Base-by-base conservation (phyloP, 1,284 basidiomycete genomes). In the Vanrija humicola region DNA sequence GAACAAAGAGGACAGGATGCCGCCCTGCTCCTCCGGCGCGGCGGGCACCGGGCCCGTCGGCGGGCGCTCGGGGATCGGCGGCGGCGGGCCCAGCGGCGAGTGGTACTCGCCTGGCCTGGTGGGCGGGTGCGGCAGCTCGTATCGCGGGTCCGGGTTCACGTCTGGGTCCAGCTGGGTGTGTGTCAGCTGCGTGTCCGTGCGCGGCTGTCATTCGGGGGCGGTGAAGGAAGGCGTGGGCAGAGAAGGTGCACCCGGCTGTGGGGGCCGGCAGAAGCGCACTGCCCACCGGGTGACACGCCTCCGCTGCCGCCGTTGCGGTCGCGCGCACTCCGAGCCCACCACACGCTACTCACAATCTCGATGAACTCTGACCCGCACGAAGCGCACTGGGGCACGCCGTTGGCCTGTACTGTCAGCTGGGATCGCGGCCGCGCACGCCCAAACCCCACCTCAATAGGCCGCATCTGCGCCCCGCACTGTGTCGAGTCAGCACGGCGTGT, bases 381-480 rank as follows among this genome's bases (percentile, higher is more conserved):
- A 15, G 72, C 73, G 48, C 73, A 75, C 44, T 70, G 68, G 1
- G 63, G 51, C 0, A 68, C 59, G 5, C 61, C 60, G 46, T 69
- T 49, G 34, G 65, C 52, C 71, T 34, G 34, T 70, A 19, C 38
- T 8, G 49, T 61, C 8, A 53, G 43, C 19, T 7, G 19, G 23
- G 26, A 38, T 16, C 2, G 4, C 14, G 25, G 12, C 25, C 4
- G 15, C 21, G 14, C 42, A 8, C 9, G 6, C 9, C 8, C 19
- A 34, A 10, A 1, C 54, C 65, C 29, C 34, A 69, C 70, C 42
- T 50, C 63, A 14, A 73, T 51, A 0, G 73, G 72, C 3, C 70
- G 63, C 70, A 72, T 75, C 59, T 72, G 63, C 29, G 73, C 72
- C 26, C 66, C 65, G 52, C 73, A 75, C 73, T 68, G 60, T 2